Percentiles rank a stretch among this genome's conserved stretches.
These are phyloP conservation scores for Balansia obtecta DNA, from an alignment of 2,329 filamentous ascomycete species.

Conservation along the genomic window DNA sequence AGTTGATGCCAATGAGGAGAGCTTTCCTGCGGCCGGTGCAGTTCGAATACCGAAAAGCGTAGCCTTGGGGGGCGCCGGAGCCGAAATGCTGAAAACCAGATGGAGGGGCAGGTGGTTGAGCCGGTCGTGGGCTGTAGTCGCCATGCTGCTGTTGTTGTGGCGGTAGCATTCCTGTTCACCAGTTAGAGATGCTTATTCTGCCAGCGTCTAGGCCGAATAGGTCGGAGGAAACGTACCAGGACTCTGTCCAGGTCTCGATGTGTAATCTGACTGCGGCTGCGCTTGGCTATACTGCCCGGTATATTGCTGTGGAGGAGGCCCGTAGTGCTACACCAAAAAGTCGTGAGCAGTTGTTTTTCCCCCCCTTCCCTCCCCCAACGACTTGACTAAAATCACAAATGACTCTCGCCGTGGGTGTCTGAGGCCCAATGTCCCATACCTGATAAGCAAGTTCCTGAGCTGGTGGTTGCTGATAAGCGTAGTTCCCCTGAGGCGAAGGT, in stretches of 20 bases:
- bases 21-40: conserved; percentile 85
- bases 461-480: conserved; percentile 29
- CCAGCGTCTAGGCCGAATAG: neutral
- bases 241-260: conserved; percentile 33
- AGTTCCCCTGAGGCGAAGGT: conserved; percentile 36
- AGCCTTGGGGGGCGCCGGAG: conserved; percentile 64
- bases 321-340: conserved; percentile 11
- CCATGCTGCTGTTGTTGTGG: conserved; percentile 8
- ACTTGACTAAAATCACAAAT: neutral
- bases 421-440: conserved; percentile 11
- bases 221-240: conserved; percentile 6
- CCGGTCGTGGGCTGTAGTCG: conserved; percentile 2
- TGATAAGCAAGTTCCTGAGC: conserved; percentile 30
- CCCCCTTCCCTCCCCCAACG: too few relatives aligned
- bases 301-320: conserved; percentile 23
- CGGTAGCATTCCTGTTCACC: conserved; percentile 10
- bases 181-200: neutral
- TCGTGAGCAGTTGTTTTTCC: conserved; percentile 1
- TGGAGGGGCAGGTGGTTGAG: conserved; percentile 52
- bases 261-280: conserved; percentile 33
- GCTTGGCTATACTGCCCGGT: conserved; percentile 16
- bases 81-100: conserved; percentile 60
- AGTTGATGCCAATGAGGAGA: conserved; percentile 88
- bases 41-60: conserved; percentile 81
- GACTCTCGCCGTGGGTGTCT: conserved; percentile 17